A percentile compares a stretch with the other conserved stretches of the same genome.
Evolutionary conservation across 495 filamentous ascomycete genomes (phyloP).

Genomic region (Tricharina praecox): DNA sequence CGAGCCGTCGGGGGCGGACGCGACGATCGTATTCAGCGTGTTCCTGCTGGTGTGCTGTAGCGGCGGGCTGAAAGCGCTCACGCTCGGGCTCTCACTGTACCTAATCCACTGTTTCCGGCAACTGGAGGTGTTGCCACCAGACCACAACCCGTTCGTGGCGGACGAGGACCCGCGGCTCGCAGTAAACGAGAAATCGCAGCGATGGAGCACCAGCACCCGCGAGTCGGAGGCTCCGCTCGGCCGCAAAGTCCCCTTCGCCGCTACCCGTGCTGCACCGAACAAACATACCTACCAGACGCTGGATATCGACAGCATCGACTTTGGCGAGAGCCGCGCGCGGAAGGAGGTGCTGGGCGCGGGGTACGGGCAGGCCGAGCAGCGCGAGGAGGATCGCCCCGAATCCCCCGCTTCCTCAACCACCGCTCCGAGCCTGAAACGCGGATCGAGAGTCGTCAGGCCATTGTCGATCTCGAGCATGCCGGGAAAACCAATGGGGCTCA

Average conservation of each 20-base stretch:
- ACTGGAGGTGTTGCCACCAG: conserved; percentile 13
- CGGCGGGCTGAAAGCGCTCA: conserved; percentile 16
- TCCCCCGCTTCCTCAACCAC: neutral
- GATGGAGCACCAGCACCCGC: conserved; percentile 8
- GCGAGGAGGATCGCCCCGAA: neutral
- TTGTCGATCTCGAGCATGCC: neutral
- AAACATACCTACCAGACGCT: neutral
- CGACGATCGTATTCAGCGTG: conserved; percentile 12
- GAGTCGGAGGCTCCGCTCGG: conserved; percentile 2
- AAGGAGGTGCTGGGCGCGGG: neutral
- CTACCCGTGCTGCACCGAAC: conserved; percentile 5
- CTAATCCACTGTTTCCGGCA: conserved; percentile 17
- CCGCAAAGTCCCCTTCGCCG: conserved; percentile 13
- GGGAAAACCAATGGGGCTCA: neutral
- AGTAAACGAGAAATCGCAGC: conserved; percentile 1
- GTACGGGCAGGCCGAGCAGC: neutral
- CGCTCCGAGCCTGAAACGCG: conserved; percentile 1
- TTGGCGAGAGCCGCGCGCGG: neutral
- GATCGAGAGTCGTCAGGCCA: neutral
- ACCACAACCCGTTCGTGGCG: conserved; percentile 18
- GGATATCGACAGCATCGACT: neutral
- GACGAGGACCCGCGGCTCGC: conserved; percentile 11
- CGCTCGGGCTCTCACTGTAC: conserved; percentile 11
- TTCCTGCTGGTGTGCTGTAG: conserved; percentile 11
- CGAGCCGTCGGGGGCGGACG: neutral